These are phyloP conservation scores for Schwanniomyces etchellsii DNA, from an alignment of 1,139 yeast species.

Conservation along the genomic window DNA sequence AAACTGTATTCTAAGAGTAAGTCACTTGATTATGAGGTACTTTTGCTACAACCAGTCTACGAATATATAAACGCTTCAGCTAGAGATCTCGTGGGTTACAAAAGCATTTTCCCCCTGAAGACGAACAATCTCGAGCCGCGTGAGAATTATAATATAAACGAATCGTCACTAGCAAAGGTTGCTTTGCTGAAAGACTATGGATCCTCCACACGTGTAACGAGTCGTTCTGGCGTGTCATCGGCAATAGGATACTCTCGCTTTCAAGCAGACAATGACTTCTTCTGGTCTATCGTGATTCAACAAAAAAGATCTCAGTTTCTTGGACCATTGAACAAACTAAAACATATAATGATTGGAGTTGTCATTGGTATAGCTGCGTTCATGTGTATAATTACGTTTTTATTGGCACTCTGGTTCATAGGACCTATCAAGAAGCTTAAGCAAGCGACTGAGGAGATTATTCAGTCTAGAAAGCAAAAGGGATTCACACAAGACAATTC, in stretches of 20 bases:
- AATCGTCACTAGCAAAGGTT: conserved; percentile 30
- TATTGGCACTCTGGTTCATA: conserved; percentile 80
- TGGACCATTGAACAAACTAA: conserved; percentile 56
- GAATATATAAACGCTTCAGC: conserved; percentile 9
- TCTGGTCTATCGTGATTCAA: conserved; percentile 77
- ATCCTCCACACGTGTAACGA: conserved; percentile 37
- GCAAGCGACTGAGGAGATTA: conserved; percentile 71
- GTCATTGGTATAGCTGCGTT: conserved; percentile 76
- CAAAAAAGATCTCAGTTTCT: conserved; percentile 57
- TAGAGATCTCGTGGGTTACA: conserved; percentile 23
- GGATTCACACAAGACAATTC: conserved; percentile 4
- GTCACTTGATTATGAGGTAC: conserved; percentile 24
- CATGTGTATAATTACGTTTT: conserved; percentile 70
- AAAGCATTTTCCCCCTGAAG: conserved; percentile 26
- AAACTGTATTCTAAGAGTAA: conserved; percentile 11
- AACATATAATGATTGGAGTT: conserved; percentile 70
- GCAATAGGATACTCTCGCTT: conserved; percentile 72
- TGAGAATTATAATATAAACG: conserved; percentile 21
- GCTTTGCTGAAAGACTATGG: conserved; percentile 44
- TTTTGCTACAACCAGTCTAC: conserved; percentile 30
- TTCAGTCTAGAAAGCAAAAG: conserved; percentile 26
- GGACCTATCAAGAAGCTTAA: conserved; percentile 77
- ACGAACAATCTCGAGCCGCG: conserved; percentile 14
- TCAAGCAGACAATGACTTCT: conserved; percentile 36
- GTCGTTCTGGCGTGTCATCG: conserved; percentile 37